These are phyloP conservation scores for Sphenostylis stenocarpa DNA, from an alignment of 306 rosid genomes.

Conservation along the genomic window DNA sequence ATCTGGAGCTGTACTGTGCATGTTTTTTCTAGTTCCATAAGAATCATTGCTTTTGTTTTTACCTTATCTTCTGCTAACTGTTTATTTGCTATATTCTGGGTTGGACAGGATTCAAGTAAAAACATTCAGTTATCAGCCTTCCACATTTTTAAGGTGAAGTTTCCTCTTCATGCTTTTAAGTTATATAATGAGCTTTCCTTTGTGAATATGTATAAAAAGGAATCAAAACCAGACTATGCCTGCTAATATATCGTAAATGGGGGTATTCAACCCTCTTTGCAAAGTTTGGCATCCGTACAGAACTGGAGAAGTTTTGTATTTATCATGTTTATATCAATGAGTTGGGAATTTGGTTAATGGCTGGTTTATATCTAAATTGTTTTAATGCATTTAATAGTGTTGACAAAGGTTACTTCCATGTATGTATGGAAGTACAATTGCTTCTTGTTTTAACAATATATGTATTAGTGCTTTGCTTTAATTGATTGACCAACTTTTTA, in stretches of 20 bases:
- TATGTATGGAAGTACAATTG: not conserved
- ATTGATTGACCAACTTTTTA: not conserved
- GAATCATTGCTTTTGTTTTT: conserved; percentile 16
- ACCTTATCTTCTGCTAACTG: conserved; percentile 25
- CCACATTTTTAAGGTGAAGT: conserved; percentile 93
- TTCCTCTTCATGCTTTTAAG: conserved; percentile 4
- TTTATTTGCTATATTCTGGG: conserved; percentile 21
- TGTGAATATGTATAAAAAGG: conserved; percentile 8
- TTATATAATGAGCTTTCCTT: conserved; percentile 14
- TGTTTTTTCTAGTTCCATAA: conserved; percentile 1
- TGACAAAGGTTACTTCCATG: conserved; percentile 5
- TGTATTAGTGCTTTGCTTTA: not conserved
- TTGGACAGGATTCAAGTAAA: conserved; percentile 92
- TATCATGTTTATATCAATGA: not conserved
- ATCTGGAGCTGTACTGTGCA: not conserved
- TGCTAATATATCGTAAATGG: not conserved
- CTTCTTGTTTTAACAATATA: not conserved
- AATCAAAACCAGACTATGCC: not conserved
- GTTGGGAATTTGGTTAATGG: not conserved
- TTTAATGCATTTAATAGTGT: not conserved
- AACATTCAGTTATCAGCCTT: conserved; percentile 88
- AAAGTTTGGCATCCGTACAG: conserved; percentile 1
- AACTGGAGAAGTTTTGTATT: not conserved
- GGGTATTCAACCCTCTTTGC: not conserved
- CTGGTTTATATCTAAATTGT: not conserved